Evolutionary conservation across 2,329 filamentous ascomycete genomes (phyloP).

Genomic region (Claviceps africana): DNA sequence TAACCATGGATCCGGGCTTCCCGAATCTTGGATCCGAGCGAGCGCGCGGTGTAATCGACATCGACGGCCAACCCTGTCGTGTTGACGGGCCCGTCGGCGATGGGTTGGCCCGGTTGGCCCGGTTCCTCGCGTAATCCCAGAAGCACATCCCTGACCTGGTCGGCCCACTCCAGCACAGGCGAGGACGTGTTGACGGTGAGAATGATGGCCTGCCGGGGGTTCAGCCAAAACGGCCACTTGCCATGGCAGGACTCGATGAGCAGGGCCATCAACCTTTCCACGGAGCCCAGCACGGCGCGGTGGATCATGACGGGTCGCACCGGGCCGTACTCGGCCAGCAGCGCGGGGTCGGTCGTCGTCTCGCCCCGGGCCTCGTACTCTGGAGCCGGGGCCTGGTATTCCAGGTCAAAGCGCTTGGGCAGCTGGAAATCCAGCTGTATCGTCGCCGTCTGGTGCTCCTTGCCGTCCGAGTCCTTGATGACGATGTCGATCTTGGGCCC

Average conservation of each 20-base stretch:
- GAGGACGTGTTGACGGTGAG: constrained; percentile 54
- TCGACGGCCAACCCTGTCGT: constrained; percentile 54
- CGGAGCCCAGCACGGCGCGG: constrained; percentile 68
- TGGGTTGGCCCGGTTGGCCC: constrained; percentile 19
- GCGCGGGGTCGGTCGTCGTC: constrained; percentile 31
- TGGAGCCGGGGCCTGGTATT: constrained; percentile 57
- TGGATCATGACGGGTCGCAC: constrained; percentile 69
- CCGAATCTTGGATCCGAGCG: constrained; percentile 53
- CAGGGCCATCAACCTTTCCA: constrained; percentile 74
- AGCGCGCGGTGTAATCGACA: constrained; percentile 48
- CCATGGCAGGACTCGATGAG: constrained; percentile 73
- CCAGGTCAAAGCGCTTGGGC: constrained; percentile 64
- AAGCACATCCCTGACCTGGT: constrained; percentile 33
- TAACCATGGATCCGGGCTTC: constrained; percentile 62
- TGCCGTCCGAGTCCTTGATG: constrained; percentile 63
- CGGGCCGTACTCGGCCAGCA: constrained; percentile 38
- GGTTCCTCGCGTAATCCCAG: constrained; percentile 28
- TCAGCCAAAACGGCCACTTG: constrained; percentile 79
- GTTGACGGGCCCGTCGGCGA: constrained; percentile 31
- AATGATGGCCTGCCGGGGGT: constrained; percentile 62
- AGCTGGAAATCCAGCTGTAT: constrained; percentile 86
- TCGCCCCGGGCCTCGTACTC: constrained; percentile 43
- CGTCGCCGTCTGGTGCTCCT: constrained; percentile 79
- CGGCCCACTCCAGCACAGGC: constrained; percentile 36
- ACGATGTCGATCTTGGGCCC: constrained; percentile 87